A percentile compares a stretch with the other conserved stretches of the same genome.
These are phyloP conservation scores for Mariannaea elegans DNA, from an alignment of 2,329 filamentous ascomycete species.

Conservation along the genomic window DNA sequence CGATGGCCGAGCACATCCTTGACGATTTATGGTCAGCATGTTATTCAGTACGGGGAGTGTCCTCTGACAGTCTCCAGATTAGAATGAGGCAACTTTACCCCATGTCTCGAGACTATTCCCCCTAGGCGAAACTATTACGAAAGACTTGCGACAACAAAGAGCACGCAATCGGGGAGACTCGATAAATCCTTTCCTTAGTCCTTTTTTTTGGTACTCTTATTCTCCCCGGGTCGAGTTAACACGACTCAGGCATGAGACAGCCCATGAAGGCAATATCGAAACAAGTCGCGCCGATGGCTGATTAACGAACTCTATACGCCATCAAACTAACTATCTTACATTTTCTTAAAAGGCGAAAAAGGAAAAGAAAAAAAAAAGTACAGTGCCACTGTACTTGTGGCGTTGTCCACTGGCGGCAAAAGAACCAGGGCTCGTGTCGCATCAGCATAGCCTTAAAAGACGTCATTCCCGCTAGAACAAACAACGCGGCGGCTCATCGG, in stretches of 20 bases:
- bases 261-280: no score
- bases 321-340: no score
- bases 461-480: slow-evolving; percentile 26
- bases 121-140: slow-evolving; percentile 2
- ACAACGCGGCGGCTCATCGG: slow-evolving; percentile 28
- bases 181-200: background rate
- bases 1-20: background rate
- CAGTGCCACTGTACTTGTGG: background rate
- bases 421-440: slow-evolving; percentile 20
- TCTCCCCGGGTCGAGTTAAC: background rate
- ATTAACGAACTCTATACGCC: no score
- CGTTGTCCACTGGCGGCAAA: slow-evolving; percentile 1
- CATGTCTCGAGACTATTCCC: background rate
- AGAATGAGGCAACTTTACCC: background rate
- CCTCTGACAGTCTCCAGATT: no score
- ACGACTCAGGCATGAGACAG: no score
- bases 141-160: background rate
- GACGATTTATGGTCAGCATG: background rate
- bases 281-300: no score
- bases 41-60: background rate
- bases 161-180: slow-evolving; percentile 8
- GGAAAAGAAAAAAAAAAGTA: no score
- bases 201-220: background rate
- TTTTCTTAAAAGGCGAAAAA: no score
- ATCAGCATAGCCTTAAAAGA: slow-evolving; percentile 31